Evolutionary conservation across 75 land plant genomes (phyloP).

Genomic region (Chamaecyparis obtusa): DNA sequence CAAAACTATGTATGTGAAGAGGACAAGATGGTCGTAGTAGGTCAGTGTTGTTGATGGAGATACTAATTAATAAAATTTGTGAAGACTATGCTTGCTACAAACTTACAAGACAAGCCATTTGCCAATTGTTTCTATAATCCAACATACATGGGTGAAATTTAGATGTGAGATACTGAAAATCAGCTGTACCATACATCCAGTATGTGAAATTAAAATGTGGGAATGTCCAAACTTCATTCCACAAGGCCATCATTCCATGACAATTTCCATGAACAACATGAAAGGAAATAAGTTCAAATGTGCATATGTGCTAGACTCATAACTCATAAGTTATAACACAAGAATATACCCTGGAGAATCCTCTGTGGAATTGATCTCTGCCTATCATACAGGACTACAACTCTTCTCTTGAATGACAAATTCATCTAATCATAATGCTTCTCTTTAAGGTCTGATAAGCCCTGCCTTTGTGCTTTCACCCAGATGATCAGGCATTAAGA

Average conservation of each 20-base stretch:
- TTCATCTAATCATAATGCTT: neutral
- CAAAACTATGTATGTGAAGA: neutral
- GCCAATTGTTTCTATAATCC: neutral
- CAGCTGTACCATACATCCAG: neutral
- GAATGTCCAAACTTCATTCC: neutral
- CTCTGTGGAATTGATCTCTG: neutral
- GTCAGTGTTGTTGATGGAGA: neutral
- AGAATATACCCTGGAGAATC: neutral
- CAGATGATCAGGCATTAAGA: neutral
- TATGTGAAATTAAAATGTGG: neutral
- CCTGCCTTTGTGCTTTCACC: neutral
- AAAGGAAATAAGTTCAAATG: neutral
- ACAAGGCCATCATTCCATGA: neutral
- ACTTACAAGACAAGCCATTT: neutral
- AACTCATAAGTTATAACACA: too few species aligned
- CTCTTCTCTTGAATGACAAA: neutral
- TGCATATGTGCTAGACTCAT: neutral
- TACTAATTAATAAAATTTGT: neutral
- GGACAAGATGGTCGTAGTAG: neutral
- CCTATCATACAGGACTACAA: neutral
- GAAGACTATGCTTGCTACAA: neutral
- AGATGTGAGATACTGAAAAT: neutral
- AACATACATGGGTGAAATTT: neutral
- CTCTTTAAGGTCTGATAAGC: neutral
- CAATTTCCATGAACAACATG: neutral